These are phyloP conservation scores for Solanum corneliomulleri DNA, from an alignment of 257 asterid genomes.

Conservation along the genomic window DNA sequence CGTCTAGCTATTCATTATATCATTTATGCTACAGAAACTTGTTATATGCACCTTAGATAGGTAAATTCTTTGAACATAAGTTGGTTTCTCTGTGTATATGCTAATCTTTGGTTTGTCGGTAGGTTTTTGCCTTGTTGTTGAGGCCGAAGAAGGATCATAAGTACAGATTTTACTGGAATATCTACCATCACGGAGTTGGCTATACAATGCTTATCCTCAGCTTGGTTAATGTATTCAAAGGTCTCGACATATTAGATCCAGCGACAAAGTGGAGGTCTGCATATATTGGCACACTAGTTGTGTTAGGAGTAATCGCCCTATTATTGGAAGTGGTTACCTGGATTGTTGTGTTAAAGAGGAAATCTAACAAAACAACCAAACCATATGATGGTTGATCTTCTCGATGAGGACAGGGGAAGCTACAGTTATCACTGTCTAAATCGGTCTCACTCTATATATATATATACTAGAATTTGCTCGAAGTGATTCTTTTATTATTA, in stretches of 20 bases:
- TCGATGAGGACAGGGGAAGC: conserved; percentile 20
- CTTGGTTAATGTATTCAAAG: conserved; percentile 71
- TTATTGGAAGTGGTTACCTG: conserved; percentile 59
- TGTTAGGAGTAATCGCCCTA: conserved; percentile 42
- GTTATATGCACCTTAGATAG: neutral
- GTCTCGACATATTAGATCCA: conserved; percentile 54
- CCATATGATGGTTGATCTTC: conserved; percentile 33
- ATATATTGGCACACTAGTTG: conserved; percentile 29
- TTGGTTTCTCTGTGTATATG: neutral
- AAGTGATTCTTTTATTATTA: neutral
- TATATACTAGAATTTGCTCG: neutral
- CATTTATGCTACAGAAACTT: neutral
- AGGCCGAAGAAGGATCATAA: conserved; percentile 83
- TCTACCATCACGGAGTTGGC: conserved; percentile 69
- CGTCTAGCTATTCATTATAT: neutral
- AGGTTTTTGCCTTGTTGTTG: conserved; percentile 64
- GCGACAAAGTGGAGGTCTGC: conserved; percentile 53
- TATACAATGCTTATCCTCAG: conserved; percentile 47
- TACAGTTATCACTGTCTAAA: neutral
- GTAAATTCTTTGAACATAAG: neutral
- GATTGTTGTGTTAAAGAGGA: conserved; percentile 49
- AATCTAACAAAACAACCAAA: conserved; percentile 35
- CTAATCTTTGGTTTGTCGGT: neutral
- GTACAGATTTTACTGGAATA: conserved; percentile 68
- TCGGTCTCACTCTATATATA: neutral